Base-by-base conservation (phyloP, 208 protist species). In the Trypanosoma cruzi region DNA sequence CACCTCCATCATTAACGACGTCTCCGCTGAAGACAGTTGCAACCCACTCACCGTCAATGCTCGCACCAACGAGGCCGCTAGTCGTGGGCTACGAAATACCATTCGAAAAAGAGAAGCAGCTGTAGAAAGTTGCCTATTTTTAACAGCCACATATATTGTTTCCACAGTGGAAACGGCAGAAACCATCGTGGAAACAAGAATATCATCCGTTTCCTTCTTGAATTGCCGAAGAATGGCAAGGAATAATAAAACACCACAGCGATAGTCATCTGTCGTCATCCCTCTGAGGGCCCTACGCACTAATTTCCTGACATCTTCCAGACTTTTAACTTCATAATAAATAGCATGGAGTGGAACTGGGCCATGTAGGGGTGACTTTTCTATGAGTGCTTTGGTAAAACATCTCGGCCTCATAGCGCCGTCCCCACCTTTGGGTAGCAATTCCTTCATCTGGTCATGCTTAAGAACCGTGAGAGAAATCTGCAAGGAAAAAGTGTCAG, bases 381-480 rank as follows among this genome's bases (percentile, higher is more conserved):
- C n/a, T 4, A 57, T 20, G 28, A 28, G 8, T 10, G 34, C 32
- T 2, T 26, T 67, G 0, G 46, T 57, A 20, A 55, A 67, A 57
- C 36, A 57, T 29, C 4, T 4, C 26, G 62, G 28, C 2, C 40
- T 28, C 18, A 7, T 34, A 55, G 13, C 44, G 14, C 24, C 24
- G 28, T 42, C 16, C 20, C 37, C 55, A 28, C 49, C 32, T 18
- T n/a, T 3, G 22, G 61, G 13, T 44, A 13, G 65, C n/a, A 86
- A 58, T 49, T 86, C 81, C 29, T 69, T 63, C 50, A 64, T 72
- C 28, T 81, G 68, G 64, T 86, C 81, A 37, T 79, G 73, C 50
- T 83, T 82, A 61, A 86, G 34, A 42, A 86, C 46, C 36, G 69
- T 66, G 4, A 82, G 54, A n/a, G 80, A 82, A 2, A 79, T 34